phyloP scores from a whole-genome alignment of 495 filamentous ascomycete genomes.

The Immersiella caudata region DNA sequence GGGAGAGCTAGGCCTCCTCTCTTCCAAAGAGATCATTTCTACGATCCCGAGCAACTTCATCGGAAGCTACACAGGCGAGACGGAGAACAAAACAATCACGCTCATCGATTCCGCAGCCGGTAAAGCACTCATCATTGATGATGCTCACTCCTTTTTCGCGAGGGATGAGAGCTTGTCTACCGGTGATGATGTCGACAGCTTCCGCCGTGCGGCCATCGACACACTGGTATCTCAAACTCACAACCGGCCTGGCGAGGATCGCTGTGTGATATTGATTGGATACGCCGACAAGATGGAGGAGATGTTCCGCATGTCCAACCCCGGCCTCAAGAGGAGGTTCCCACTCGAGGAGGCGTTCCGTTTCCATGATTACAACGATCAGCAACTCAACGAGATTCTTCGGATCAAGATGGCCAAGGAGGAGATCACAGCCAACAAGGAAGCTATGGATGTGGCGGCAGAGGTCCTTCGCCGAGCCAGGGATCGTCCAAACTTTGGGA shows the following conservation, averaged over 20 bases:
- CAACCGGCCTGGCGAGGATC: conserved; percentile 72
- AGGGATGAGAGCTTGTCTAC: no score
- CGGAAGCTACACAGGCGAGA: conserved; percentile 62
- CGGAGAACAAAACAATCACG: conserved; percentile 70
- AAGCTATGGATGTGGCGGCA: conserved; percentile 49
- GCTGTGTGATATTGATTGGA: conserved; percentile 75
- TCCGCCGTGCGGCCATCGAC: conserved; percentile 67
- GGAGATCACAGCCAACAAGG: conserved; percentile 45
- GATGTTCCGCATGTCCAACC: conserved; percentile 83
- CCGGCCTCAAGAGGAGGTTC: conserved; percentile 71
- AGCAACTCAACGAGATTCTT: conserved; percentile 60
- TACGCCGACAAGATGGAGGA: conserved; percentile 73
- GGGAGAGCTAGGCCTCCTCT: conserved; percentile 60
- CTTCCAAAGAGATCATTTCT: conserved; percentile 63
- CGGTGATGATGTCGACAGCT: conserved; percentile 63
- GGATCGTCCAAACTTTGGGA: conserved; percentile 62
- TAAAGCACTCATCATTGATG: conserved; percentile 78
- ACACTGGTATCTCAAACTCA: conserved; percentile 86
- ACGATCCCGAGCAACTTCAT: conserved; percentile 78
- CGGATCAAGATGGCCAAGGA: conserved; percentile 57
- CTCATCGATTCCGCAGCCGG: conserved; percentile 67
- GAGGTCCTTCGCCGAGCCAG: conserved; percentile 54
- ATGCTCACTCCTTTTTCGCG: no score
- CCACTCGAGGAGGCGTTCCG: conserved; percentile 63
- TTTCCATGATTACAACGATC: conserved; percentile 70